Percentiles rank a stretch among this genome's conserved stretches.
Conservation (phyloP, 2,329 filamentous ascomycete species). For the Trematosphaeria pertusa region DNA sequence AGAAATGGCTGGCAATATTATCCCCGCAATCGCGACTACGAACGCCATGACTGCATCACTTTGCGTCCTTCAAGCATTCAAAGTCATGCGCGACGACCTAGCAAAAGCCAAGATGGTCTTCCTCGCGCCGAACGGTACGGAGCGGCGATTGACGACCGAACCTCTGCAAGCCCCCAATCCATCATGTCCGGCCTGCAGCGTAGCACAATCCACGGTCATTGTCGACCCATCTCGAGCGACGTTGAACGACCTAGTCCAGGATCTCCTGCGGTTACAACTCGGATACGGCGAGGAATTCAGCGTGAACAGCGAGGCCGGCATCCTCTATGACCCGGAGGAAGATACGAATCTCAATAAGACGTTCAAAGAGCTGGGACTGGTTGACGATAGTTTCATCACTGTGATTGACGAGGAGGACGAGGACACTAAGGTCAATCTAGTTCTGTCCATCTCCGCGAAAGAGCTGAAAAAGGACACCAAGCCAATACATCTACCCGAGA, state of each 20-base stretch:
- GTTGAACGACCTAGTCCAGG: slow-evolving; percentile 78
- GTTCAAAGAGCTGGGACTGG: slow-evolving; percentile 77
- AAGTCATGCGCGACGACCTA: slow-evolving; percentile 76
- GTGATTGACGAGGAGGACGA: slow-evolving; percentile 84
- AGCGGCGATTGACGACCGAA: slow-evolving; percentile 65
- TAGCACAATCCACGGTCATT: slow-evolving; percentile 70
- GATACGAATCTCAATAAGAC: slow-evolving; percentile 85
- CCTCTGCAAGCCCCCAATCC: slow-evolving; percentile 71
- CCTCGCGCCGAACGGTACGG: slow-evolving; percentile 69
- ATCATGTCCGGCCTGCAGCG: slow-evolving; percentile 82
- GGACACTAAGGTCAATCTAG: slow-evolving; percentile 78
- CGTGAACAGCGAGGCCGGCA: slow-evolving; percentile 73
- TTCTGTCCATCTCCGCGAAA: slow-evolving; percentile 72
- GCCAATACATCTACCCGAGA: slow-evolving; percentile 60
- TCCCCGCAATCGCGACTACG: slow-evolving; percentile 96
- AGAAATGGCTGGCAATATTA: slow-evolving; percentile 99
- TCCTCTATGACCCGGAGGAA: slow-evolving; percentile 90
- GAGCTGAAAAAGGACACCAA: slow-evolving; percentile 53
- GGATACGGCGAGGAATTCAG: slow-evolving; percentile 84
- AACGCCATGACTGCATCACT: slow-evolving; percentile 95
- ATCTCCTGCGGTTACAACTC: slow-evolving; percentile 72
- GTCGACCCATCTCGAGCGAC: slow-evolving; percentile 77
- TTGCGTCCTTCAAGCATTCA: slow-evolving; percentile 91
- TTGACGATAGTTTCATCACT: slow-evolving; percentile 77
- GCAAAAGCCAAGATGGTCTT: slow-evolving; percentile 83